Conservation (phyloP, 1,284 basidiomycete genomes). For the Hymenochaete sp. region DNA sequence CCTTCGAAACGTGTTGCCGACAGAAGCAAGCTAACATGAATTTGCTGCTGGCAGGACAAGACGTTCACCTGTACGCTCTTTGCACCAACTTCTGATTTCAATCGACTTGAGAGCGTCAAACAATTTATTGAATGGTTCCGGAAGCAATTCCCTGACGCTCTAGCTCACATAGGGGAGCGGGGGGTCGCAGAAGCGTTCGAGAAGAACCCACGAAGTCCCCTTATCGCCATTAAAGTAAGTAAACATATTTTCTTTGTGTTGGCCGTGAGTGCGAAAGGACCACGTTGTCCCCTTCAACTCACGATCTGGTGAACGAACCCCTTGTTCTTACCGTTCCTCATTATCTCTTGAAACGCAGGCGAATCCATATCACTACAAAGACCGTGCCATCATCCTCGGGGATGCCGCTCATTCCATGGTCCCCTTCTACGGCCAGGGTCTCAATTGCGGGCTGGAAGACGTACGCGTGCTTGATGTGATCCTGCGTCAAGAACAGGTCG, state of each 20-base stretch:
- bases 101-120: slow-evolving; percentile 53
- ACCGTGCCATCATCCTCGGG: slow-evolving; percentile 82
- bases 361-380: slow-evolving; percentile 84
- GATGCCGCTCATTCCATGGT: slow-evolving; percentile 97
- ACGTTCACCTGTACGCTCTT: slow-evolving; percentile 91
- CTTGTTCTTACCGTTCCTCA: slow-evolving; percentile 2
- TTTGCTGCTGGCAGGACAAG: slow-evolving; percentile 48
- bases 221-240: slow-evolving; percentile 85
- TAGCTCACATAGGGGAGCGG: slow-evolving; percentile 76
- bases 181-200: slow-evolving; percentile 69
- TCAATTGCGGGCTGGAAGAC: slow-evolving; percentile 97
- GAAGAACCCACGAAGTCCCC: slow-evolving; percentile 77
- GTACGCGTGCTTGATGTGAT: slow-evolving; percentile 81
- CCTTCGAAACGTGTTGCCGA: too few relatives aligned
- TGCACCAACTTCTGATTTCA: slow-evolving; percentile 76
- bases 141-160: slow-evolving; percentile 80
- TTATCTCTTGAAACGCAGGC: slow-evolving; percentile 38
- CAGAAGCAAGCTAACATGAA: slow-evolving; percentile 6
- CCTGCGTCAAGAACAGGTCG: slow-evolving; percentile 62
- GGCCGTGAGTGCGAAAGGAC: too few relatives aligned
- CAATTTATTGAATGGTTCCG: slow-evolving; percentile 71
- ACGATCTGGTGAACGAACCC: slow-evolving; percentile 18
- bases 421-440: slow-evolving; percentile 96
- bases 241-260: too few relatives aligned
- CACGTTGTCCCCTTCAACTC: too few relatives aligned